These are phyloP conservation scores for Cryphonectria parasitica DNA, from an alignment of 2,329 filamentous ascomycete genomes.

Conservation along the genomic window DNA sequence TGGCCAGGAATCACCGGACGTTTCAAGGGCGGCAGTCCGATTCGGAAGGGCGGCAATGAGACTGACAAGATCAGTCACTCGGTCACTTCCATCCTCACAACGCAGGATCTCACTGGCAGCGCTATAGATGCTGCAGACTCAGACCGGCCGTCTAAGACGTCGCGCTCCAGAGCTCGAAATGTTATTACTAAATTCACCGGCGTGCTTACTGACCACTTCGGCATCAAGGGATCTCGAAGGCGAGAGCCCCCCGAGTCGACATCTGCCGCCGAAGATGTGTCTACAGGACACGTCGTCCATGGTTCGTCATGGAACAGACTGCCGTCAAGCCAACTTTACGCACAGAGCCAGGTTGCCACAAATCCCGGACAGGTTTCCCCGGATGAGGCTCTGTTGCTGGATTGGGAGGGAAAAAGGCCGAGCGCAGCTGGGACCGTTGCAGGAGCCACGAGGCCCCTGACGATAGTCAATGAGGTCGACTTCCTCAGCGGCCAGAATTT, in stretches of 20 bases:
- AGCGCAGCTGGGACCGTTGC: conserved; percentile 33
- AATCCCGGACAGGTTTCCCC: no score
- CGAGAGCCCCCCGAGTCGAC: background rate
- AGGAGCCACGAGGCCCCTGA: conserved; percentile 32
- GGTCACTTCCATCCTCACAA: conserved; percentile 9
- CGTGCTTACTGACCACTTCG: conserved; percentile 26
- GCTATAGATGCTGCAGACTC: conserved; percentile 7
- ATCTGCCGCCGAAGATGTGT: background rate
- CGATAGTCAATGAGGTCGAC: conserved; percentile 34
- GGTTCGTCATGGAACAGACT: background rate
- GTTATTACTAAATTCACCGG: conserved; percentile 27
- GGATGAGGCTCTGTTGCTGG: conserved; percentile 42
- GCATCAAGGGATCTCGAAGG: conserved; percentile 8
- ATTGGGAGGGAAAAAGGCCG: conserved; percentile 41
- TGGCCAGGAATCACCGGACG: background rate
- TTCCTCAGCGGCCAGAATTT: conserved; percentile 29
- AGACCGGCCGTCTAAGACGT: conserved; percentile 10
- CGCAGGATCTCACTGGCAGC: conserved; percentile 8
- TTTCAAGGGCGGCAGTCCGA: background rate
- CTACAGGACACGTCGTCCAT: conserved; percentile 4
- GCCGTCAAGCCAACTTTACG: conserved; percentile 30
- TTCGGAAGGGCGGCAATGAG: conserved; percentile 3
- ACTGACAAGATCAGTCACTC: conserved; percentile 19
- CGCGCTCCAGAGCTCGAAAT: conserved; percentile 27
- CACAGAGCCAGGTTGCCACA: conserved; percentile 24